Evolutionary conservation across 1,284 basidiomycete genomes (phyloP), one percentile per base, ranked within the genome.

Genomic region (Volvariella surrecta): DNA sequence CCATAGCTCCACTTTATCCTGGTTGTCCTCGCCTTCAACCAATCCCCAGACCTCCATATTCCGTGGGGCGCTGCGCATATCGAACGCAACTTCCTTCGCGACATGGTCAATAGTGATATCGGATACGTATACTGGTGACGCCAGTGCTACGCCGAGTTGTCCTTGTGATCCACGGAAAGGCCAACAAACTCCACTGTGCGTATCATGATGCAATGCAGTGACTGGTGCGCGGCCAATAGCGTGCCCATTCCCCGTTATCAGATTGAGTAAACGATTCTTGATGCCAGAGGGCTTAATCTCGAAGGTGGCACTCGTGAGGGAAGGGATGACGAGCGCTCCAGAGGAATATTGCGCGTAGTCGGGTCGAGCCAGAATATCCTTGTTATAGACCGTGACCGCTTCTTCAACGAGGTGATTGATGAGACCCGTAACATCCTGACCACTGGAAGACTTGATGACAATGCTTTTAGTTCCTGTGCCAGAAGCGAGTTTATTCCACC

Each of bases 31-130:
- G 7, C 84, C 84, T 49, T 95, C 89, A 35, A 94, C 73, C 45
- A 91, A 59, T 0, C 78, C 89, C 92, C 92, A 97, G 1, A 92
- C 77, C 53, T 94, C 87, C 74, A 98, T 85, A 34, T 83, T 71
- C 48, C 77, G 68, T 18, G 95, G 94, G 0, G 95, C 94, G 22
- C 81, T 82, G 15, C 78, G 67, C 55, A 84, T 68, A 55, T 93
- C 88, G 52, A 80, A 76, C 3, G 89, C 83, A 32, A 92, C 68
- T 49, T 90, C 86, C 48, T 67, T 70, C 4, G 91, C 71, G 28
- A 89, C 79, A 60, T 98, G 95, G 58, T 98, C 94, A 50, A 98
- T 75, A 9, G 88, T 89, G 44, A 98, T 64, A 50, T 89, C 85
- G 2, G 78, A 74, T 32, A 94, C 74, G 42, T 74, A 69, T 6